A percentile compares a stretch with the other conserved stretches of the same genome.
Evolutionary conservation across 495 filamentous ascomycete species (phyloP).

Genomic region (Astrothelium subdiscretum): DNA sequence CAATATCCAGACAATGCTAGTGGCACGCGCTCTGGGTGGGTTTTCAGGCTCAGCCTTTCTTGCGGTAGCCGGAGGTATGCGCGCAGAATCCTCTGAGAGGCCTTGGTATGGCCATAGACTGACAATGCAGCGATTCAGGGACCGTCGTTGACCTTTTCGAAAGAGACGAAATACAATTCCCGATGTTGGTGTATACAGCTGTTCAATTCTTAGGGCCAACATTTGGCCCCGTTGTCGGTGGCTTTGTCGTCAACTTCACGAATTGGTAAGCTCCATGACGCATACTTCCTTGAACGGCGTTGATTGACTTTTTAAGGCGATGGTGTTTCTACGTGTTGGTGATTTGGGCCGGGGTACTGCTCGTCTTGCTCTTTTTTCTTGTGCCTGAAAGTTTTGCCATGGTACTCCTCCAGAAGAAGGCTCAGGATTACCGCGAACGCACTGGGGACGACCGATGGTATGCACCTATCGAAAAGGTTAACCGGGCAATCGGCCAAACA

Average conservation of each 20-base stretch:
- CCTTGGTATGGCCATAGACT: too few relatives aligned
- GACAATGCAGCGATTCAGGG: constrained; percentile 28
- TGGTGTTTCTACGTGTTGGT: constrained; percentile 60
- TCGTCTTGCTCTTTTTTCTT: constrained; percentile 30
- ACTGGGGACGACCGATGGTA: constrained; percentile 54
- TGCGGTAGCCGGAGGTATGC: constrained; percentile 83
- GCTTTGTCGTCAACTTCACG: constrained; percentile 53
- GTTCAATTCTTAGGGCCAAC: constrained; percentile 71
- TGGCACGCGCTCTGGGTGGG: constrained; percentile 67
- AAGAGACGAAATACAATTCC: constrained; percentile 64
- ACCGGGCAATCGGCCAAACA: constrained; percentile 36
- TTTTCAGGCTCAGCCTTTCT: constrained; percentile 73
- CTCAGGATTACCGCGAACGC: constrained; percentile 47
- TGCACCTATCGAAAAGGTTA: constrained; percentile 48
- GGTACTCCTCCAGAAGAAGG: constrained; percentile 51
- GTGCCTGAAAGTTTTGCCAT: constrained; percentile 34
- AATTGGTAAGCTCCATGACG: constrained; percentile 67
- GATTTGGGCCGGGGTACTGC: constrained; percentile 32
- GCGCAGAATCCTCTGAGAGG: background rate
- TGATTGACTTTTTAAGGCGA: background rate
- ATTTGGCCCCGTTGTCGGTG: constrained; percentile 60
- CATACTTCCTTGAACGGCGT: constrained; percentile 35
- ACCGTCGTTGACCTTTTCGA: constrained; percentile 83
- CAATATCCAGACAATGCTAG: constrained; percentile 58
- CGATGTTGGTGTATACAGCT: constrained; percentile 79